A percentile compares a stretch with the other conserved stretches of the same genome.
phyloP scores from a whole-genome alignment of 129 eudicot genomes.

The Chrysanthemum seticuspe region DNA sequence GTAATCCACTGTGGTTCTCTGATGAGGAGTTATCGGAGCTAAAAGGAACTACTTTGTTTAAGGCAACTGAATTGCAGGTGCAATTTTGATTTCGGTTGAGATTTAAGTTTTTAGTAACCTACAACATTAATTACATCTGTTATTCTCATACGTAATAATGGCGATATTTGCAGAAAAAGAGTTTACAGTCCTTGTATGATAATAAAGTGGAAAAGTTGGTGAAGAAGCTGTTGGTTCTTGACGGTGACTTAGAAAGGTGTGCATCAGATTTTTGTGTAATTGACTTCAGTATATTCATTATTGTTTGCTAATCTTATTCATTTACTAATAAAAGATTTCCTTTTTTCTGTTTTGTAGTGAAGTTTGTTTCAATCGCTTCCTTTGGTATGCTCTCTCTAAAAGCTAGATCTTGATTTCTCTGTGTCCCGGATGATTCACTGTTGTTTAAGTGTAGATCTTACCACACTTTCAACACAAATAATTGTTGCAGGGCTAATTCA shows the following conservation, averaged over 20 bases:
- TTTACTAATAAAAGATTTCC: background rate
- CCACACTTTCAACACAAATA: background rate
- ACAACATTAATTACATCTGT: too few species aligned
- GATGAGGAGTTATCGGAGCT: slow-evolving; percentile 73
- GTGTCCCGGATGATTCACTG: background rate
- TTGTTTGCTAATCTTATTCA: slow-evolving; percentile 14
- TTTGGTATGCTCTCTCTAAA: slow-evolving; percentile 55
- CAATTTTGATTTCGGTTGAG: background rate
- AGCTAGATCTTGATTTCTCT: background rate
- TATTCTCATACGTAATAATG: too few species aligned
- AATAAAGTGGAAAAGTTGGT: slow-evolving; percentile 77
- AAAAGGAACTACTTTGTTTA: slow-evolving; percentile 78
- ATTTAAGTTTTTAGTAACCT: too few species aligned
- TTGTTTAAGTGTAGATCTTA: background rate
- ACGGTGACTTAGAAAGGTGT: slow-evolving; percentile 73
- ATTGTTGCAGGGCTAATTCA: slow-evolving; percentile 79
- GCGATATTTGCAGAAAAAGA: slow-evolving; percentile 64
- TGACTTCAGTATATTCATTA: background rate
- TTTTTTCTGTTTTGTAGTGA: slow-evolving; percentile 51
- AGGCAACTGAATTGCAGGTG: slow-evolving; percentile 86
- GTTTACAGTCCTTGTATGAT: slow-evolving; percentile 55
- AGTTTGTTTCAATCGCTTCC: slow-evolving; percentile 78
- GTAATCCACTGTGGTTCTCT: slow-evolving; percentile 87
- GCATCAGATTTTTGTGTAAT: slow-evolving; percentile 9
- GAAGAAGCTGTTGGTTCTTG: slow-evolving; percentile 66